Percentiles rank a stretch among this genome's conserved stretches.
These are phyloP conservation scores for Hypoxylon cercidicola DNA, from an alignment of 495 filamentous ascomycete genomes.

Conservation along the genomic window DNA sequence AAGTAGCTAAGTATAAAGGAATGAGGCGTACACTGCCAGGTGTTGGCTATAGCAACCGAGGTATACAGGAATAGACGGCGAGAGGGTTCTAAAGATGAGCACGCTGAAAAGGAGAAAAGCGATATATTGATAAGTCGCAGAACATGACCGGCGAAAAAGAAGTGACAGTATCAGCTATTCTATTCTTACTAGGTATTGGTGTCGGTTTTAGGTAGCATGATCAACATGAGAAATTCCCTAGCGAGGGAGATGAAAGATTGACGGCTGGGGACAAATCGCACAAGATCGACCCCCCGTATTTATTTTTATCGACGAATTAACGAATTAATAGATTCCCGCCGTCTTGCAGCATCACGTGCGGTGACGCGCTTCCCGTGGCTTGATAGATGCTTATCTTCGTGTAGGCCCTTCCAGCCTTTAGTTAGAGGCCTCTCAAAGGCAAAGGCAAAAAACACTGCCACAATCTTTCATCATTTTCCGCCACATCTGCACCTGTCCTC, in stretches of 20 bases:
- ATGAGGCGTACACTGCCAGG: no score
- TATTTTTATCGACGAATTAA: constrained; percentile 38
- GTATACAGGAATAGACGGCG: constrained; percentile 12
- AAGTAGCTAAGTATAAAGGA: no score
- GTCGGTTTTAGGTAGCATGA: constrained; percentile 35
- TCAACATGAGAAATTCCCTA: constrained; percentile 37
- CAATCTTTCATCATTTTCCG: background rate
- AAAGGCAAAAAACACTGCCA: background rate
- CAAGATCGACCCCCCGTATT: constrained; percentile 41
- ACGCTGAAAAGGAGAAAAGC: background rate
- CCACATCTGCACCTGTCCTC: constrained; percentile 4
- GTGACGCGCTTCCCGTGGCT: constrained; percentile 40
- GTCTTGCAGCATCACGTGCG: constrained; percentile 34
- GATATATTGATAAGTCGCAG: constrained; percentile 11
- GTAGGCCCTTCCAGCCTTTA: no score
- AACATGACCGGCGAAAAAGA: constrained; percentile 14
- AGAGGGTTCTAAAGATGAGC: constrained; percentile 7
- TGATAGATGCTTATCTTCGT: constrained; percentile 12
- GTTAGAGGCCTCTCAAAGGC: background rate
- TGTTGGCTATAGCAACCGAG: background rate
- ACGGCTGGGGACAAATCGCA: constrained; percentile 29
- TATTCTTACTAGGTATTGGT: constrained; percentile 20
- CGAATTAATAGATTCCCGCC: constrained; percentile 34
- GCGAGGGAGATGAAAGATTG: constrained; percentile 34
- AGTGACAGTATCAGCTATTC: constrained; percentile 17